Percentiles rank a stretch among this genome's conserved stretches.
Conservation (phyloP, 2,329 filamentous ascomycete species). For the Zarea fungicola region DNA sequence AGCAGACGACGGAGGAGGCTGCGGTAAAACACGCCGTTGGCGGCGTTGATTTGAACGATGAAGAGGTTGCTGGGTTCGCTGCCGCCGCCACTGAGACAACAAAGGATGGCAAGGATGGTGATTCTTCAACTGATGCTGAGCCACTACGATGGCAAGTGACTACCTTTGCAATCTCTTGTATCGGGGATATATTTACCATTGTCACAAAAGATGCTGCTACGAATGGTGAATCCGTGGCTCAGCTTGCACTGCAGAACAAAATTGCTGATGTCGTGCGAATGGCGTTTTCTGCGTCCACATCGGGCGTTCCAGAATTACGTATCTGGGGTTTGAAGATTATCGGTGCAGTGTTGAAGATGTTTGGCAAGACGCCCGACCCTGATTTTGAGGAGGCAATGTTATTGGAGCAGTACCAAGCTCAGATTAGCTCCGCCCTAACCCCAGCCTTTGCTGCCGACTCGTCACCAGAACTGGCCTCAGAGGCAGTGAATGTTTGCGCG, state of each 20-base stretch:
- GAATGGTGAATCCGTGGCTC: slow-evolving; percentile 72
- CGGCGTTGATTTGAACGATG: slow-evolving; percentile 80
- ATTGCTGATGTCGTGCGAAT: slow-evolving; percentile 93
- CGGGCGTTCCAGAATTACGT: slow-evolving; percentile 81
- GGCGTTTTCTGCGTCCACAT: slow-evolving; percentile 95
- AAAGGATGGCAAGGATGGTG: slow-evolving; percentile 45
- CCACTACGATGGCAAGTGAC: slow-evolving; percentile 92
- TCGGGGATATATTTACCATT: slow-evolving; percentile 75
- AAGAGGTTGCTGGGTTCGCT: slow-evolving; percentile 94
- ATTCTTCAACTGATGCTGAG: slow-evolving; percentile 64
- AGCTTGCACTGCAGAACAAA: slow-evolving; percentile 71
- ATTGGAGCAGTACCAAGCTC: slow-evolving; percentile 95
- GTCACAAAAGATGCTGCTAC: slow-evolving; percentile 73
- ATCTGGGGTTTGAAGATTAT: slow-evolving; percentile 93
- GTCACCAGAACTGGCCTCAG: slow-evolving; percentile 89
- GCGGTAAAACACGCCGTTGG: slow-evolving; percentile 43
- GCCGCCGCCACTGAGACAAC: slow-evolving; percentile 59
- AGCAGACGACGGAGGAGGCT: slow-evolving; percentile 49
- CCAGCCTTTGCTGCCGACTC: slow-evolving; percentile 95
- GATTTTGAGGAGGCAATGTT: slow-evolving; percentile 97
- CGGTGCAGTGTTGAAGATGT: slow-evolving; percentile 89
- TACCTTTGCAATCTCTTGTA: slow-evolving; percentile 85
- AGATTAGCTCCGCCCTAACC: slow-evolving; percentile 93
- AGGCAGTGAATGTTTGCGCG: slow-evolving; percentile 96
- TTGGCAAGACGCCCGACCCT: slow-evolving; percentile 90